Percentiles rank a stretch among this genome's conserved stretches.
phyloP scores from a whole-genome alignment of 2,329 filamentous ascomycete species.

The Hymenoscyphus linearis region DNA sequence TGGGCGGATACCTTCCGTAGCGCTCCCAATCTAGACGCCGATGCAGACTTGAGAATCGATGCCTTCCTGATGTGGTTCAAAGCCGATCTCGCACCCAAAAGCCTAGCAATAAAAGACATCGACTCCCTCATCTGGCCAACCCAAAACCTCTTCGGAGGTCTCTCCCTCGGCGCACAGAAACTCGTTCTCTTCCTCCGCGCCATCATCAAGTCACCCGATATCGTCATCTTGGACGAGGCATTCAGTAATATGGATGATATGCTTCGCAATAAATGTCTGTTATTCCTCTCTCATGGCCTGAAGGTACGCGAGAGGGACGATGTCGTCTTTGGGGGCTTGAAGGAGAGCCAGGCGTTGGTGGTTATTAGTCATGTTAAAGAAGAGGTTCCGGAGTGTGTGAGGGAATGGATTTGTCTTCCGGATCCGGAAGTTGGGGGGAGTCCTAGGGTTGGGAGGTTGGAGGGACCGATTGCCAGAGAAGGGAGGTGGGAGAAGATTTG shows the following conservation, averaged over 20 bases:
- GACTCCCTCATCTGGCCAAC: conserved; percentile 54
- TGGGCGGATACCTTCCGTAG: conserved; percentile 85
- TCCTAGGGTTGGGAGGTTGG: conserved; percentile 60
- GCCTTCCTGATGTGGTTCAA: conserved; percentile 73
- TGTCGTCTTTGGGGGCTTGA: conserved; percentile 56
- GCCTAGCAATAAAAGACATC: background rate
- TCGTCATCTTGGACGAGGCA: conserved; percentile 82
- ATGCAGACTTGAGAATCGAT: conserved; percentile 57
- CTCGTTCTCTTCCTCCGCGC: conserved; percentile 80
- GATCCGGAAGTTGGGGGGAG: conserved; percentile 59
- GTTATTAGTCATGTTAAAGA: conserved; percentile 88
- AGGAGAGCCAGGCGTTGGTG: conserved; percentile 72
- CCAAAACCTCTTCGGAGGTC: conserved; percentile 61
- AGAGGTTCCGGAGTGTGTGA: conserved; percentile 78
- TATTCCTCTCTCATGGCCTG: too few relatives aligned
- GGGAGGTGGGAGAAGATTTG: conserved; percentile 63
- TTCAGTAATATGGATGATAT: conserved; percentile 80
- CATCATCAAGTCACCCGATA: conserved; percentile 72
- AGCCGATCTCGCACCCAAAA: conserved; percentile 57
- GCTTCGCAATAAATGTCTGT: conserved; percentile 84
- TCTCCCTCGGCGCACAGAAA: conserved; percentile 78
- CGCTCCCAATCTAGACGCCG: conserved; percentile 56
- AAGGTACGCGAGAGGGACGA: conserved; percentile 37
- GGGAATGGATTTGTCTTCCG: conserved; percentile 82
- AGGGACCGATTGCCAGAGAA: conserved; percentile 54